Evolutionary conservation across 225 moss, liverwort and hornwort genomes (phyloP), one percentile per base, ranked within the genome.

Genomic region (Ulota crispa): DNA sequence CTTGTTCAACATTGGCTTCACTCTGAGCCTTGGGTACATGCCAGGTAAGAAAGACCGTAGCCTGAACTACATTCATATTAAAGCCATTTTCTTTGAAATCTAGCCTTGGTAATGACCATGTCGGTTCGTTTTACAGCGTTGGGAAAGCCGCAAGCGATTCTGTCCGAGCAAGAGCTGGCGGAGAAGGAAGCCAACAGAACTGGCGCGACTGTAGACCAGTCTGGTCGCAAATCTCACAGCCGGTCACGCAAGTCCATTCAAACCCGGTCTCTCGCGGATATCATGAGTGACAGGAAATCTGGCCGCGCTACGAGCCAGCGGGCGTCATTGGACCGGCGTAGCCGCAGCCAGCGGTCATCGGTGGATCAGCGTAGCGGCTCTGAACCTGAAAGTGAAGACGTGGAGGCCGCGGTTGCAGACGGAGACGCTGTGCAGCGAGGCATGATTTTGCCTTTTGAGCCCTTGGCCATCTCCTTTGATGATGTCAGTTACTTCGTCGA

Each of bases 401-500:
- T 81, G 70, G 89, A 89, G 79, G 27, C 80, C 28, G 72, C 83
- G 27, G 67, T 20, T 37, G 78, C 80, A 9, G 89, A 60, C 13
- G 70, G 4, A 30, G 84, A 21, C 19, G 76, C 34, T 50, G 13
- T 60, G 84, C 73, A 89, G 55, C 85, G 95, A 67, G 93, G 93
- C 30, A 94, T 94, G 94, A 85, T 92, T 50, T 43, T 94, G 3
- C 94, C 94, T 7, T 94, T 93, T 52, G 78, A 86, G 64, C 92
- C 94, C 7, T 68, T 94, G 86, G 85, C 93, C 26, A 91, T 93
- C 34, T 90, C 89, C 1, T 94, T 94, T 81, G 86, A 90, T 64
- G 91, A 94, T 36, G 69, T 94, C 79, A 88, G 86, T 70, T 94
- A 94, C 88, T 92, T 8, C 32, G 92, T 94, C 43, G 93, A 92